Evolutionary conservation across 108 stramenopile species (phyloP).

Genomic region (Skeletonema grethae): DNA sequence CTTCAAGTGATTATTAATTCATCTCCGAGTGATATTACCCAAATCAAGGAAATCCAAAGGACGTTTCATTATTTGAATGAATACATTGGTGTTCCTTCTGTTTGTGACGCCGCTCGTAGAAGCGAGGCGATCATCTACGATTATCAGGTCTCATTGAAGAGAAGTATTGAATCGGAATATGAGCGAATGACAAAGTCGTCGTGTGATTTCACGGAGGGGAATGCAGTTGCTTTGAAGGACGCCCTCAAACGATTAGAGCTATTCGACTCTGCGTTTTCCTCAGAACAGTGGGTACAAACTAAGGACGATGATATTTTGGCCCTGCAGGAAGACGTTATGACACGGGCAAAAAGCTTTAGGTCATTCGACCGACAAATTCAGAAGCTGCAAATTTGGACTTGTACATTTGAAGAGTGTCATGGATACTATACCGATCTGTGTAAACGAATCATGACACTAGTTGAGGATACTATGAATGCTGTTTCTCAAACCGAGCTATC

Average conservation of each 20-base stretch:
- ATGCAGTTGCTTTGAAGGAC: constrained; percentile 24
- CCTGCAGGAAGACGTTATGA: constrained; percentile 30
- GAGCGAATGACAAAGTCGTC: constrained; percentile 16
- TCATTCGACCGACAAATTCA: constrained; percentile 12
- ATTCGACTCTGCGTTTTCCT: constrained; percentile 15
- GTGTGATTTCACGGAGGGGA: constrained; percentile 25
- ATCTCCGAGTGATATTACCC: constrained; percentile 20
- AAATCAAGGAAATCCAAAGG: constrained; percentile 28
- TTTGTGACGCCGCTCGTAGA: constrained; percentile 24
- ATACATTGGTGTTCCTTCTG: constrained; percentile 37
- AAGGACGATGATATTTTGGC: constrained; percentile 6
- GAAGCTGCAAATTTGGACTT: constrained; percentile 25
- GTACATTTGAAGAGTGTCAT: constrained; percentile 22
- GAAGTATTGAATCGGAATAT: constrained; percentile 19
- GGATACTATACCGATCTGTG: constrained; percentile 9
- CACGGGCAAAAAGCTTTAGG: constrained; percentile 3
- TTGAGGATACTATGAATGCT: constrained; percentile 1
- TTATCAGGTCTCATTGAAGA: constrained; percentile 10
- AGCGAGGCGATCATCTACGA: constrained; percentile 33
- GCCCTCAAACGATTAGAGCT: constrained; percentile 16
- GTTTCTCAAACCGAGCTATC: constrained; percentile 18
- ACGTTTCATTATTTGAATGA: constrained; percentile 34
- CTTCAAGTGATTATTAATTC: constrained; percentile 13
- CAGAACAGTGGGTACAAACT: neutral
- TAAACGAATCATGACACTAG: neutral